Conservation (phyloP, 176 grass and related monocot genomes). For the Musa schizocarpa region DNA sequence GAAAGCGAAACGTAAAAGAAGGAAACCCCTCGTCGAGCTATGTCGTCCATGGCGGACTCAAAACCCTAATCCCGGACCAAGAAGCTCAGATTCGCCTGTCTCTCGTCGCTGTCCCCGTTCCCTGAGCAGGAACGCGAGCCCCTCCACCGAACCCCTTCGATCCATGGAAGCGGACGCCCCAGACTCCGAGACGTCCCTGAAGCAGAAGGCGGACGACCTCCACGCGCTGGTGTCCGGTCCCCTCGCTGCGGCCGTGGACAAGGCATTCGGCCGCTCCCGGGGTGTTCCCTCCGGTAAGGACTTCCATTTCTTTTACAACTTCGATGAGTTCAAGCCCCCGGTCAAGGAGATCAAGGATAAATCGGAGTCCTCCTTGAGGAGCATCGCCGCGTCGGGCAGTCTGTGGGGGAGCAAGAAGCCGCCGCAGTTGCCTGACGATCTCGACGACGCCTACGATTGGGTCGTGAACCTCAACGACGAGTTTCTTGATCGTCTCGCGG, state of each 20-base stretch:
- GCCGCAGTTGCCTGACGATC: conserved; percentile 30
- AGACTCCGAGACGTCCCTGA: conserved; percentile 20
- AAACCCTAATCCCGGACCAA: conserved; percentile 22
- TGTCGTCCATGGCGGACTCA: not conserved
- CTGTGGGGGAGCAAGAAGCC: conserved; percentile 30
- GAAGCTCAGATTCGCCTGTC: not conserved
- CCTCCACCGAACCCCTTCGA: conserved; percentile 26
- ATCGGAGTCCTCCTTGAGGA: conserved; percentile 31
- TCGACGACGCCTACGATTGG: conserved; percentile 69
- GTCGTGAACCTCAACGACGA: conserved; percentile 59
- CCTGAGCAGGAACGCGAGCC: not conserved
- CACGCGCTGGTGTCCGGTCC: conserved; percentile 18
- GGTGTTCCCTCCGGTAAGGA: conserved; percentile 31
- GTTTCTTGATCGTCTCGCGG: conserved; percentile 43
- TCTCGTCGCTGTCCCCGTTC: not conserved
- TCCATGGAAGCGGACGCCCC: conserved; percentile 22
- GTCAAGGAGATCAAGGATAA: conserved; percentile 34
- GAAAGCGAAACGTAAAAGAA: not conserved
- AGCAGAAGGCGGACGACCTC: conserved; percentile 23
- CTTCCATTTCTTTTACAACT: conserved; percentile 96
- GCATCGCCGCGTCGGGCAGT: conserved; percentile 13
- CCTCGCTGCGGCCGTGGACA: conserved; percentile 35
- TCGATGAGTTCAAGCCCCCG: conserved; percentile 54
- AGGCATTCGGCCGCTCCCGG: conserved; percentile 30
- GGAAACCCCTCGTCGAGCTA: not conserved